Conservation (phyloP, 202 grass and related monocot species). For the Hordeum pubiflorum region DNA sequence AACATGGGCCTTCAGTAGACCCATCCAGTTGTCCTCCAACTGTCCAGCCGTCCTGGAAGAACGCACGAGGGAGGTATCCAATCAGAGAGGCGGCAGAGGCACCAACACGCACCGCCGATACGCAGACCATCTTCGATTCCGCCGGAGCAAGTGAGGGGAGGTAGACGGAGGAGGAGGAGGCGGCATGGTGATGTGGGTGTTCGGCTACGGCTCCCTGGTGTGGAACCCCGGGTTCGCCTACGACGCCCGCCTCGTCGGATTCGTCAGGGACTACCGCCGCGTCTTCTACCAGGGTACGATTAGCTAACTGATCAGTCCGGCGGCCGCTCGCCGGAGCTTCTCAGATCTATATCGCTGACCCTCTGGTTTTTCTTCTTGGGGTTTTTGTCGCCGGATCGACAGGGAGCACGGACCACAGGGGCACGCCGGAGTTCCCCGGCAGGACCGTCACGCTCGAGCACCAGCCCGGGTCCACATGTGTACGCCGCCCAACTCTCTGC, state of each 20-base stretch:
- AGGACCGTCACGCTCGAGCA: conserved; percentile 87
- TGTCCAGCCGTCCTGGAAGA: neutral
- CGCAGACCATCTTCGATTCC: neutral
- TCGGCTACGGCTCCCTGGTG: conserved; percentile 85
- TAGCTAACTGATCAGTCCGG: neutral
- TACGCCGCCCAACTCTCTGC: conserved; percentile 14
- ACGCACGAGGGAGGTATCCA: neutral
- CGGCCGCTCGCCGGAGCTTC: neutral
- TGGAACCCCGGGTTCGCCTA: conserved; percentile 86
- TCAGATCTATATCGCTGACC: neutral
- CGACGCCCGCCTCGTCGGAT: conserved; percentile 69
- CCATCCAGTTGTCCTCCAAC: neutral
- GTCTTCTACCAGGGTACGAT: conserved; percentile 87
- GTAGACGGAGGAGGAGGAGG: neutral
- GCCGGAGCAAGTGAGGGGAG: conserved; percentile 7
- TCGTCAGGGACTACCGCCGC: conserved; percentile 66
- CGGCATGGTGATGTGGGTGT: conserved; percentile 71
- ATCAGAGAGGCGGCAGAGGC: neutral
- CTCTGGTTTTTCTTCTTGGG: too few relatives aligned
- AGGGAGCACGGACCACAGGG: conserved; percentile 93
- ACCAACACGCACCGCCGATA: neutral
- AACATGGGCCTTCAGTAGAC: neutral
- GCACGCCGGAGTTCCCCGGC: conserved; percentile 68
- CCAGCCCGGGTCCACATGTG: conserved; percentile 50
- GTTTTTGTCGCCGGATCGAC: neutral